These are phyloP conservation scores for Rhynchospora tenuis DNA, from an alignment of 176 grass and related monocot genomes.

Conservation along the genomic window DNA sequence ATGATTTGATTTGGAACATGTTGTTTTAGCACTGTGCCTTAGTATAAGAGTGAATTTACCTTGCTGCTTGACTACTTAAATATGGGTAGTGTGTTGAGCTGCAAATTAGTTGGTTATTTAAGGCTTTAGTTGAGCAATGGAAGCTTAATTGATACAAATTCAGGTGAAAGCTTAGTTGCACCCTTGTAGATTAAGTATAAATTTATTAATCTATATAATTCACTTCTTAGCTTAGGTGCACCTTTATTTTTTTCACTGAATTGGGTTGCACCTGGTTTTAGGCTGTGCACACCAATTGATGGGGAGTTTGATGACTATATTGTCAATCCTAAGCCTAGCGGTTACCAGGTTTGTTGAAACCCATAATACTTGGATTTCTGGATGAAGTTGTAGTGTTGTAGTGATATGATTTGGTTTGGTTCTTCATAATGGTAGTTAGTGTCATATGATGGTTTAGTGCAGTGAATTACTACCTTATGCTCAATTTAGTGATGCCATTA, in stretches of 20 bases:
- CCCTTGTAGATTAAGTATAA: neutral
- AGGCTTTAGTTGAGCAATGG: neutral
- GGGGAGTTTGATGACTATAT: constrained; percentile 99
- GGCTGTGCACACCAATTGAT: constrained; percentile 94
- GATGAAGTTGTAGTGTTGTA: neutral
- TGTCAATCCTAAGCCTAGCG: constrained; percentile 93
- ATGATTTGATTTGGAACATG: neutral
- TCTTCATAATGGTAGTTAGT: neutral
- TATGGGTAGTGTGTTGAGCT: neutral
- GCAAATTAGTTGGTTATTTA: neutral
- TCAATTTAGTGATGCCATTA: neutral
- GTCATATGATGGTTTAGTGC: neutral
- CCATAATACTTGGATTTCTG: neutral
- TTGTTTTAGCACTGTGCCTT: neutral
- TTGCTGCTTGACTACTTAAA: neutral
- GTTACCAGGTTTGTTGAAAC: constrained; percentile 61
- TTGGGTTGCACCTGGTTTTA: constrained; percentile 21
- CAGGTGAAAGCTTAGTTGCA: neutral
- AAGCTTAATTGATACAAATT: neutral
- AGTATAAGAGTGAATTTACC: neutral
- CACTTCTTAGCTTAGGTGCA: neutral
- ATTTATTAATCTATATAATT: neutral
- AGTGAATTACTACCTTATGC: neutral
- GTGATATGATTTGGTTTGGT: neutral
- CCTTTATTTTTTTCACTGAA: neutral